A percentile compares a stretch with the other conserved stretches of the same genome.
Conservation (phyloP, 805 yeast species). For the Ogataea thermomethanolica region DNA sequence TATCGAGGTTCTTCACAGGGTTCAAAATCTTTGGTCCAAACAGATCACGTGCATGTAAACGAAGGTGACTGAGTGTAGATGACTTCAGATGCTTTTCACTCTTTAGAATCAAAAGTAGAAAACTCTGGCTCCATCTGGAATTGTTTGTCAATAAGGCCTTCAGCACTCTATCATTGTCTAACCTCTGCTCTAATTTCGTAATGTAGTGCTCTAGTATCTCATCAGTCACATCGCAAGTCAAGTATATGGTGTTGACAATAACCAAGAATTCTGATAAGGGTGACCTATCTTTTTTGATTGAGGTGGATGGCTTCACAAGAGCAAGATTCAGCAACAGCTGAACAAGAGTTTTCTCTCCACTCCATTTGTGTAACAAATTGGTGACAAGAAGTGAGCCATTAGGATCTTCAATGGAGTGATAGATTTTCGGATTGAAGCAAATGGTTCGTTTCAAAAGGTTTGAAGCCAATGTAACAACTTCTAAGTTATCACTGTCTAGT, state of each 20-base stretch:
- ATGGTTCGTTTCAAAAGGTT: constrained; percentile 48
- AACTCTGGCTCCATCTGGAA: not conserved
- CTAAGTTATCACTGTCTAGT: constrained; percentile 38
- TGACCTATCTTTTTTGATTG: constrained; percentile 26
- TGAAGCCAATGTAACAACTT: constrained; percentile 39
- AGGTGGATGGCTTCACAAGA: constrained; percentile 34
- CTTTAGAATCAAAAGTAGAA: not conserved
- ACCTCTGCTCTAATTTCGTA: not conserved
- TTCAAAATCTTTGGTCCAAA: too few species aligned
- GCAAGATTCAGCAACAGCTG: constrained; percentile 42
- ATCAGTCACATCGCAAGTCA: too few species aligned
- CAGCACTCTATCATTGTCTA: not conserved
- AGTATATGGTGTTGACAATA: too few species aligned
- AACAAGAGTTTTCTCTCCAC: constrained; percentile 45
- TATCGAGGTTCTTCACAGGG: too few species aligned
- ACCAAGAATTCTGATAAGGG: too few species aligned
- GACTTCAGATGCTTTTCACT: not conserved
- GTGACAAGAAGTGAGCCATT: constrained; percentile 50
- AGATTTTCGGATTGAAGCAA: constrained; percentile 22
- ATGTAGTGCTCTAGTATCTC: too few species aligned
- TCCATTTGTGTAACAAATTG: constrained; percentile 43
- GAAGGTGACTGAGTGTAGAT: too few species aligned
- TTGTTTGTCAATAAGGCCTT: not conserved
- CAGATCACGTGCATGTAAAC: too few species aligned
- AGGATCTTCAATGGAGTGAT: constrained; percentile 47